Percentiles rank a stretch among this genome's conserved stretches.
phyloP scores from a whole-genome alignment of 768 basidiomycete genomes.

The Podaxis rugospora region DNA sequence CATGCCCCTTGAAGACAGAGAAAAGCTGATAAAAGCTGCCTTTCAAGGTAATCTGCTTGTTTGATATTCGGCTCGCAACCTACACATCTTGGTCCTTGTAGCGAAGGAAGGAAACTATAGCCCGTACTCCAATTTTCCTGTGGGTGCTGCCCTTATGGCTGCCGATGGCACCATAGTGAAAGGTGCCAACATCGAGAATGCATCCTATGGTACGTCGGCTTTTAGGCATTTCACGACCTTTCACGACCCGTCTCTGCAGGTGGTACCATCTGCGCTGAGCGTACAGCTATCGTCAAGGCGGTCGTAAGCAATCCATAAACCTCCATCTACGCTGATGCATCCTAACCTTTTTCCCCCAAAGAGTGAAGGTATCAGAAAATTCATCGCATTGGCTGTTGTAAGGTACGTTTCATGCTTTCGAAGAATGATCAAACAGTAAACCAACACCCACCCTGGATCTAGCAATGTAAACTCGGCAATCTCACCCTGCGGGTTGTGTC shows the following conservation, averaged over 20 bases:
- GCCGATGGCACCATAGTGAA: conserved; percentile 68
- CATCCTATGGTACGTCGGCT: conserved; percentile 69
- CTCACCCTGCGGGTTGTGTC: conserved; percentile 92
- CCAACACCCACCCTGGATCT: neutral
- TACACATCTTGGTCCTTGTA: conserved; percentile 21
- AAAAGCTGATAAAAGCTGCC: conserved; percentile 50
- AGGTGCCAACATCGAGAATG: conserved; percentile 94
- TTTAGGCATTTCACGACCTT: neutral
- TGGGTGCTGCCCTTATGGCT: conserved; percentile 82
- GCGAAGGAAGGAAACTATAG: conserved; percentile 71
- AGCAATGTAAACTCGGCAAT: conserved; percentile 67
- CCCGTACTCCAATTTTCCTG: conserved; percentile 89
- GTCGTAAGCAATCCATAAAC: conserved; percentile 51
- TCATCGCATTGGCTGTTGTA: conserved; percentile 75
- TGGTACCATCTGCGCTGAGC: conserved; percentile 89
- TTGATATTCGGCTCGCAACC: neutral
- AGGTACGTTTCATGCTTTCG: conserved; percentile 43
- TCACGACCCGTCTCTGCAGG: conserved; percentile 38
- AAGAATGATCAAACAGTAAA: neutral
- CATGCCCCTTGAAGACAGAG: conserved; percentile 38
- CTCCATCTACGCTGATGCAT: neutral
- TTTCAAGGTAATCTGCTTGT: conserved; percentile 45
- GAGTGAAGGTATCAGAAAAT: conserved; percentile 76
- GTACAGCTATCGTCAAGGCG: conserved; percentile 94
- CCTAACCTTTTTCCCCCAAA: conserved; percentile 22